Evolutionary conservation across 306 rosid species (phyloP).

Genomic region (Trifolium dubium): DNA sequence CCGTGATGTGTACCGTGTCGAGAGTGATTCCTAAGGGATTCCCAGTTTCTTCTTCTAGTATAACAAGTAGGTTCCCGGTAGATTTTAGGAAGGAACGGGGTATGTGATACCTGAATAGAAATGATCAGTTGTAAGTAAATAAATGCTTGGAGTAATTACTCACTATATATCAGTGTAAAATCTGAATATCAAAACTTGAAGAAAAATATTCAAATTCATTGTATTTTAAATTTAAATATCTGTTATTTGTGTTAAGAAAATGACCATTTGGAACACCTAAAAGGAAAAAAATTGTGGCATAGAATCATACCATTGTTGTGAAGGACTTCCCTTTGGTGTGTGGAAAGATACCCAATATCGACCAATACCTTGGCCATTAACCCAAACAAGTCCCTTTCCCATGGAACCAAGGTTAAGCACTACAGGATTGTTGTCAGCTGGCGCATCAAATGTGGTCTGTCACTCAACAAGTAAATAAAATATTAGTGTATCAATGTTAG

Average conservation of each 20-base stretch:
- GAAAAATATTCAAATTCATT: too few species aligned
- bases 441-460: constrained; percentile 77
- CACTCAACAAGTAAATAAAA: constrained; percentile 11
- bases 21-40: constrained; percentile 59
- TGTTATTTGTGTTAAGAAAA: too few species aligned
- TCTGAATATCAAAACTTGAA: constrained; percentile 4
- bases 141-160: constrained; percentile 10
- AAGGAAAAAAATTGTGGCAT: background rate
- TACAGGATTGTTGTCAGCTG: constrained; percentile 66
- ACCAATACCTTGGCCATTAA: constrained; percentile 83
- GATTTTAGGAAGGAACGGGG: constrained; percentile 79
- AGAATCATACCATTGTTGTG: constrained; percentile 75
- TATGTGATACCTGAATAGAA: constrained; percentile 71
- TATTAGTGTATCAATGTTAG: constrained; percentile 8
- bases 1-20: constrained; percentile 43
- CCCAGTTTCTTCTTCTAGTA: constrained; percentile 77
- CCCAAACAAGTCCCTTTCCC: constrained; percentile 88
- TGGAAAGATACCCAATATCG: constrained; percentile 86
- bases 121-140: constrained; percentile 32
- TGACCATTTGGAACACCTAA: too few species aligned
- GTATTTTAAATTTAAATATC: too few species aligned
- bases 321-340: constrained; percentile 69
- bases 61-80: constrained; percentile 63
- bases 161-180: background rate
- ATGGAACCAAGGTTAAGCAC: constrained; percentile 79